Percentiles rank a stretch among this genome's conserved stretches.
phyloP scores from a whole-genome alignment of 2,329 filamentous ascomycete species.

The Alternaria sp. region DNA sequence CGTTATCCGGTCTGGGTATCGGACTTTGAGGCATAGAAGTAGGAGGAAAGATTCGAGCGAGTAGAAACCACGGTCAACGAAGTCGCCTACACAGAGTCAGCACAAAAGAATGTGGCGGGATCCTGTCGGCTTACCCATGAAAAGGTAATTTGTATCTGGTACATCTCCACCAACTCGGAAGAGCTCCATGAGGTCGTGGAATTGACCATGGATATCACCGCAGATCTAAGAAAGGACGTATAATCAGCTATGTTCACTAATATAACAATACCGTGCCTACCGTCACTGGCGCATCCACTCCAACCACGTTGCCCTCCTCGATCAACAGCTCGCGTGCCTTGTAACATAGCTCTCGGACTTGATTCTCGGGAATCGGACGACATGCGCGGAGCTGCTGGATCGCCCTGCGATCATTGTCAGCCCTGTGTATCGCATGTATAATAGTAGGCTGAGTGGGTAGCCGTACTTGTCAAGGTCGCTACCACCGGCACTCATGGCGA shows the following conservation, averaged over 20 bases:
- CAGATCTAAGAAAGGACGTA: conserved; percentile 57
- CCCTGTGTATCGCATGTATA: conserved; percentile 6
- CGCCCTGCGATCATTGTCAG: conserved; percentile 66
- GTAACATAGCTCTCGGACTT: conserved; percentile 97
- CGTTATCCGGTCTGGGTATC: conserved; percentile 96
- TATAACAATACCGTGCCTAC: conserved; percentile 58
- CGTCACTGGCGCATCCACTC: conserved; percentile 92
- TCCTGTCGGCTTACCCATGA: conserved; percentile 76
- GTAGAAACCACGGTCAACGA: conserved; percentile 98
- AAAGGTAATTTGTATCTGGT: conserved; percentile 94
- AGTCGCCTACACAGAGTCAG: conserved; percentile 74
- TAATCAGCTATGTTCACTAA: conserved; percentile 11
- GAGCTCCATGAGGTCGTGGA: conserved; percentile 96
- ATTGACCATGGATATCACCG: conserved; percentile 96
- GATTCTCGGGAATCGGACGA: conserved; percentile 91
- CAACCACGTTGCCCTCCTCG: conserved; percentile 97
- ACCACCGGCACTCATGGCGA: conserved; percentile 64
- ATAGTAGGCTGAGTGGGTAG: conserved; percentile 20
- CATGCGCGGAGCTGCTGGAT: conserved; percentile 96
- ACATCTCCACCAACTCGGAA: conserved; percentile 94
- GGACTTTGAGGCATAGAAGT: conserved; percentile 93
- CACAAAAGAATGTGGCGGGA: not conserved
- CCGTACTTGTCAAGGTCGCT: conserved; percentile 91
- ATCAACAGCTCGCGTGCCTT: conserved; percentile 96
- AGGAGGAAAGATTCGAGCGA: conserved; percentile 96